phyloP scores from a whole-genome alignment of 2,329 filamentous ascomycete genomes.

The Eutypella sp. region DNA sequence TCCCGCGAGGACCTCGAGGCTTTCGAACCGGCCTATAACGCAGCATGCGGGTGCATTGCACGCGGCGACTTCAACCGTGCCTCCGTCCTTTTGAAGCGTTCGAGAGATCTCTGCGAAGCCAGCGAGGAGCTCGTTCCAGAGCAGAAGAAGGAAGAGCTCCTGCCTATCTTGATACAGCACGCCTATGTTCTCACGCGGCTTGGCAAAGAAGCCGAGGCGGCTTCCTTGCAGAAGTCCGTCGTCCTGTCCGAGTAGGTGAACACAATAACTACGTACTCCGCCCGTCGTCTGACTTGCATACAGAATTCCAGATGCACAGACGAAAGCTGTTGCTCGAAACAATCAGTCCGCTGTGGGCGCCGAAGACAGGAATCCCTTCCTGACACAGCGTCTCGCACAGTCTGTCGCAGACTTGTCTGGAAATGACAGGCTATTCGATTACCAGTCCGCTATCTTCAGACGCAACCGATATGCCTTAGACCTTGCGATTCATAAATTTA shows the following conservation, averaged over 20 bases:
- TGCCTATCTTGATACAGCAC: slow-evolving; percentile 73
- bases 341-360: slow-evolving; percentile 48
- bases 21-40: slow-evolving; percentile 80
- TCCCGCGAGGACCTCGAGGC: slow-evolving; percentile 61
- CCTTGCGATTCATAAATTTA: slow-evolving; percentile 62
- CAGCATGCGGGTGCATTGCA: slow-evolving; percentile 68
- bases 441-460: slow-evolving; percentile 57
- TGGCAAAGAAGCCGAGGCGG: slow-evolving; percentile 62
- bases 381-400: slow-evolving; percentile 58
- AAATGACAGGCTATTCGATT: slow-evolving; percentile 65
- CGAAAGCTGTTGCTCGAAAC: slow-evolving; percentile 60
- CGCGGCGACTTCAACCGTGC: slow-evolving; percentile 62
- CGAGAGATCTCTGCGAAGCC: slow-evolving; percentile 65
- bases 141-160: slow-evolving; percentile 68
- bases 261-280: background rate
- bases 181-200: slow-evolving; percentile 65
- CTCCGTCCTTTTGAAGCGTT: slow-evolving; percentile 62
- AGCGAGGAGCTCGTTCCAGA: slow-evolving; percentile 68
- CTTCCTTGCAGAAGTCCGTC: slow-evolving; percentile 56
- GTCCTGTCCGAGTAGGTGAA: slow-evolving; percentile 53
- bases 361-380: slow-evolving; percentile 56
- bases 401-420: slow-evolving; percentile 46
- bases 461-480: slow-evolving; percentile 62
- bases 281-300: slow-evolving; percentile 4
- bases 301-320: slow-evolving; percentile 63